phyloP scores from a whole-genome alignment of 306 rosid species.

The Castanea mollissima region DNA sequence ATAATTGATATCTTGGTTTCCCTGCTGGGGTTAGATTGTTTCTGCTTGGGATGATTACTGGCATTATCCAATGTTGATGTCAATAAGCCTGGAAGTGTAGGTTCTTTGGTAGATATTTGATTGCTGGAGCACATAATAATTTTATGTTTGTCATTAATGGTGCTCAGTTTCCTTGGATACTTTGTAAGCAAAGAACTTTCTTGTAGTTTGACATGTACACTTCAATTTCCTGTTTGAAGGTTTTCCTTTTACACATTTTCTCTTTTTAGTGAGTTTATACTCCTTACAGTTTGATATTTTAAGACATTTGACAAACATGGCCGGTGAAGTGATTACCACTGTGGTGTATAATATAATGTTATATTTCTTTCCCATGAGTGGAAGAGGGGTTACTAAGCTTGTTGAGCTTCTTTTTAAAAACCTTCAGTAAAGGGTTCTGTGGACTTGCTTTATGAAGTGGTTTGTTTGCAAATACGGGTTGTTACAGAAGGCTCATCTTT shows the following conservation, averaged over 20 bases:
- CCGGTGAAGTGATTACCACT: background rate
- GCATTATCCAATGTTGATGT: background rate
- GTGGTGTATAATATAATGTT: background rate
- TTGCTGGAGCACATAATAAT: background rate
- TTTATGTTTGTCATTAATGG: background rate
- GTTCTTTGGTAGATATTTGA: background rate
- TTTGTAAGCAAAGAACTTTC: background rate
- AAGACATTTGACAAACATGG: background rate
- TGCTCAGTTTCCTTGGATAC: background rate
- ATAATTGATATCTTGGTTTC: conserved; percentile 3
- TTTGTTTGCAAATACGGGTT: background rate
- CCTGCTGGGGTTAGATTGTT: background rate
- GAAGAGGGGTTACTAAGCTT: background rate
- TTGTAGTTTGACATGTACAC: background rate
- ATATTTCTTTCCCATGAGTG: background rate
- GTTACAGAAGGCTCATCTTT: background rate
- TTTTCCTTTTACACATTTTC: background rate
- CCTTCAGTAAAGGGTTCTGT: background rate
- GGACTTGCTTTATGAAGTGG: background rate
- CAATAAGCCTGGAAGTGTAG: background rate
- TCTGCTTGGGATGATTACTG: background rate
- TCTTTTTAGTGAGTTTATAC: background rate
- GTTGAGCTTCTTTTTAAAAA: background rate
- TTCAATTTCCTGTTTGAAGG: background rate
- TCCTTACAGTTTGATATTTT: background rate